Base-by-base conservation (phyloP, 768 basidiomycete genomes). In the Trametes coccinea region DNA sequence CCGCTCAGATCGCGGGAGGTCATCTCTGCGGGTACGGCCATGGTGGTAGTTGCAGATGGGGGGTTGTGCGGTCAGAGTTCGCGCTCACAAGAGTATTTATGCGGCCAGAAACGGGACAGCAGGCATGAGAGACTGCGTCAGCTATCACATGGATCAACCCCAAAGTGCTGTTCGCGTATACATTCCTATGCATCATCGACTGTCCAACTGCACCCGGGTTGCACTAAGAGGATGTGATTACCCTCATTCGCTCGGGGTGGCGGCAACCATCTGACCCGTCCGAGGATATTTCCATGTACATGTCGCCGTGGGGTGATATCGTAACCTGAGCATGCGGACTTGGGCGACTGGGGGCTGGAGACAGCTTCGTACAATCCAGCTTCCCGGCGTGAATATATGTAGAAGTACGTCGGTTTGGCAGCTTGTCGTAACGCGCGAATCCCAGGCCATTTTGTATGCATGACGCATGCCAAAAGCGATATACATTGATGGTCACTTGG, bases 11-110 rank as follows among this genome's bases (percentile, higher is more conserved):
- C 77, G 66, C 81, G 81, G 58, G 83, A 84, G 40, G 79, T 84
- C 61, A 90, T 79, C 2, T 80, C 73, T 44, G 78, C 66, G 65
- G 90, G 90, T 31, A 83, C 83, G 43, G 89, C 85, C 90, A 91
- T 92, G 66, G 65, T 60, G 58, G 47, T 16, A 31, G 30, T 31
- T 6, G 31, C 5, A 39, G 8, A 39, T 13, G 9, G 45, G 29
- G n/a, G 37, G 37, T 16, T 10, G 53, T 8, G 22, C 11, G 41
- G 11, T 37, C 39, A 16, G 48, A 46, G 44, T 14, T 13, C 10
- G 30, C 17, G 44, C 27, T 53, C 22, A 16, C 33, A 40, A 13
- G 30, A 8, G 61, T 58, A 61, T 65, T 61, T 65, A 62, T 61
- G 34, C 50, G 39, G 53, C 4, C 13, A 48, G 47, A 41, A 27